These are phyloP conservation scores for Mucor racemosus DNA, from an alignment of 371 early-diverging fungal genomes.

Conservation along the genomic window DNA sequence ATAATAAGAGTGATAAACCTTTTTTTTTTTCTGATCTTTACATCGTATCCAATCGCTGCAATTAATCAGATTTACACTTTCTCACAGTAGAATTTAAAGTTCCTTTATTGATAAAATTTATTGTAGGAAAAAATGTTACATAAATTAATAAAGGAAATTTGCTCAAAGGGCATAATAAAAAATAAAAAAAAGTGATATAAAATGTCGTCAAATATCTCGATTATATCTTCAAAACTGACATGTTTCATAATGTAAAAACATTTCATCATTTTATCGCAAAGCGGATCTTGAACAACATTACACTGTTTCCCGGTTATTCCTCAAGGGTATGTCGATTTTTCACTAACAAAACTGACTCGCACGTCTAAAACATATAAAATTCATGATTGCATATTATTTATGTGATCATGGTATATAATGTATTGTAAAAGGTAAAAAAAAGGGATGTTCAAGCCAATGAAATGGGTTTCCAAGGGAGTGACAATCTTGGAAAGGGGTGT, in stretches of 20 bases:
- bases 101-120: background rate
- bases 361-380: slow-evolving; percentile 2
- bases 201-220: background rate
- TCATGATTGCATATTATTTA: background rate
- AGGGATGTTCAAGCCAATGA: background rate
- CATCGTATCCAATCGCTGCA: background rate
- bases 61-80: background rate
- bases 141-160: background rate
- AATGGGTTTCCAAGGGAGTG: background rate
- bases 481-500: background rate
- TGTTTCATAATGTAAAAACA: background rate
- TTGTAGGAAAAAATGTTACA: background rate
- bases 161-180: background rate
- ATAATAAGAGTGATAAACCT: background rate
- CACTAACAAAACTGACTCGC: background rate
- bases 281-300: slow-evolving; percentile 1
- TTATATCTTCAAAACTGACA: background rate
- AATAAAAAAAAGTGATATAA: background rate
- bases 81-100: background rate
- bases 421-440: background rate
- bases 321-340: background rate
- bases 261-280: background rate
- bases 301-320: slow-evolving; percentile 2
- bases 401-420: background rate
- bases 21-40: slow-evolving; percentile 8